Conservation (phyloP, 2,329 filamentous ascomycete genomes). For the Trichophyton simii region DNA sequence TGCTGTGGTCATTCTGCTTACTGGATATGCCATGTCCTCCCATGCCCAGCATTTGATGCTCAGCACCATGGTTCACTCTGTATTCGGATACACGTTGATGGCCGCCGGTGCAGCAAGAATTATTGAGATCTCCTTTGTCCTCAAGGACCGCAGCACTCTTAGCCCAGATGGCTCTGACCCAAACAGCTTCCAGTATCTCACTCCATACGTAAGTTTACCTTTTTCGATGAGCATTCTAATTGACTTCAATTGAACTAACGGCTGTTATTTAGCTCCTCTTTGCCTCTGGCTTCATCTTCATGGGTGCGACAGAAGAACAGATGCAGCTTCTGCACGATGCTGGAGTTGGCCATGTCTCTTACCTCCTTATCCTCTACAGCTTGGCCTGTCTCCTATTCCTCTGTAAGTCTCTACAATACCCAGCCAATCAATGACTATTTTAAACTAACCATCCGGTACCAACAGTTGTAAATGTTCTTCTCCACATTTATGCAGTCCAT, state of each 20-base stretch:
- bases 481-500: slow-evolving; percentile 66
- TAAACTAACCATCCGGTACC: slow-evolving; percentile 2
- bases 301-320: slow-evolving; percentile 95
- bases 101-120: slow-evolving; percentile 70
- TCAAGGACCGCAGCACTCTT: slow-evolving; percentile 56
- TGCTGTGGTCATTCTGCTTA: slow-evolving; percentile 78
- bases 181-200: slow-evolving; percentile 60
- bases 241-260: slow-evolving; percentile 4
- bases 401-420: slow-evolving; percentile 38
- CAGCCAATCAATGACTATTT: slow-evolving; percentile 10
- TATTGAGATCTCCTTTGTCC: slow-evolving; percentile 80
- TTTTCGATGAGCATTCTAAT: not conserved
- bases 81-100: slow-evolving; percentile 96
- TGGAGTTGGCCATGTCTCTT: slow-evolving; percentile 76
- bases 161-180: slow-evolving; percentile 56
- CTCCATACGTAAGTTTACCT: slow-evolving; percentile 51
- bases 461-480: slow-evolving; percentile 65
- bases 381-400: slow-evolving; percentile 84
- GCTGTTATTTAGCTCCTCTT: slow-evolving; percentile 56
- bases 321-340: slow-evolving; percentile 65
- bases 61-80: slow-evolving; percentile 73
- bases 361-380: slow-evolving; percentile 83
- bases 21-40: slow-evolving; percentile 88
- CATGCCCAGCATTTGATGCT: slow-evolving; percentile 76
- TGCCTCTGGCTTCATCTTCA: slow-evolving; percentile 89